These are phyloP conservation scores for Leptographium galeiforme DNA, from an alignment of 2,329 filamentous ascomycete species.

Conservation along the genomic window DNA sequence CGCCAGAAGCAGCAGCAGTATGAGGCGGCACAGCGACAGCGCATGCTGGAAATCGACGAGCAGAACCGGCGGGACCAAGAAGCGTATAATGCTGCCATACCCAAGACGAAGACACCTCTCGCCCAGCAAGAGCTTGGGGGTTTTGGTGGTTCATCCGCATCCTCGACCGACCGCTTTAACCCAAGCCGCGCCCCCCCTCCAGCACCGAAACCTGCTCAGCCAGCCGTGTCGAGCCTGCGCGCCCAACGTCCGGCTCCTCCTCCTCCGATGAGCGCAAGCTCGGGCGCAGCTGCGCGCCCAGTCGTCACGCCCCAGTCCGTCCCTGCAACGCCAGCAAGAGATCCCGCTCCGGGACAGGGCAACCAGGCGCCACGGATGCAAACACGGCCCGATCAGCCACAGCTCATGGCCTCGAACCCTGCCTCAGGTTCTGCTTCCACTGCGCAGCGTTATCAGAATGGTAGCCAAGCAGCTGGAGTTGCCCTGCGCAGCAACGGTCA, in stretches of 20 bases:
- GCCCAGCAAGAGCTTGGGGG: constrained; percentile 85
- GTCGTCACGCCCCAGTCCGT: constrained; percentile 36
- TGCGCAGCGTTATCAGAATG: constrained; percentile 45
- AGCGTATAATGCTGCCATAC: constrained; percentile 79
- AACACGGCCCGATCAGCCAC: constrained; percentile 32
- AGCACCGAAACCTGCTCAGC: constrained; percentile 48
- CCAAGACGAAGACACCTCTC: constrained; percentile 64
- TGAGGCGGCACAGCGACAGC: constrained; percentile 41
- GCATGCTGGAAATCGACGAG: constrained; percentile 46
- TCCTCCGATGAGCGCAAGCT: constrained; percentile 35
- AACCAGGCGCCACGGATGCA: constrained; percentile 28
- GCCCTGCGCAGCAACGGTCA: constrained; percentile 34
- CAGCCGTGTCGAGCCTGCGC: constrained; percentile 41
- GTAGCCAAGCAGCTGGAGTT: constrained; percentile 35
- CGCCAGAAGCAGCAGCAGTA: constrained; percentile 48
- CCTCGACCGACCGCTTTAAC: constrained; percentile 59
- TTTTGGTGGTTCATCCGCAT: constrained; percentile 32
- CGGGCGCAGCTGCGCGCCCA: constrained; percentile 25
- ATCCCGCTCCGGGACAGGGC: constrained; percentile 21
- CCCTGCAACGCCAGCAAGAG: constrained; percentile 26
- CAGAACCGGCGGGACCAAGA: constrained; percentile 64
- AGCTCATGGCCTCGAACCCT: neutral
- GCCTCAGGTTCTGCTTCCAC: constrained; percentile 21
- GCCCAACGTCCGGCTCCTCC: constrained; percentile 69
- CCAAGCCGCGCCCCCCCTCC: constrained; percentile 74